phyloP scores from a whole-genome alignment of 2,329 filamentous ascomycete species.

The Gremmenia infestans region DNA sequence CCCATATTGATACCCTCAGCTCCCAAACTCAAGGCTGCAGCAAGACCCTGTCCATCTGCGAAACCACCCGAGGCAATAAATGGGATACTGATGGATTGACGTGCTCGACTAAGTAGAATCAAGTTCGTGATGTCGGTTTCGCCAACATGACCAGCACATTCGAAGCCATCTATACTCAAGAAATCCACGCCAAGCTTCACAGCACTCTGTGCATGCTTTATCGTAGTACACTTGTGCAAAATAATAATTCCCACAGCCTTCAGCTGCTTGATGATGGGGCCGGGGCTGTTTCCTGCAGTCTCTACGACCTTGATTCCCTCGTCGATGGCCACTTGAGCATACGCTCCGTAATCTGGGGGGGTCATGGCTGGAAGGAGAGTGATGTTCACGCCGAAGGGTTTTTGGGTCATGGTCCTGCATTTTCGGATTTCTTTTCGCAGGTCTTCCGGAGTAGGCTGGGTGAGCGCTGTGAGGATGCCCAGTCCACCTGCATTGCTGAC shows the following conservation, averaged over 20 bases:
- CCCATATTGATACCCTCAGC: conserved; percentile 98
- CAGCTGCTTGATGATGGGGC: conserved; percentile 82
- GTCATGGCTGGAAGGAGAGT: conserved; percentile 87
- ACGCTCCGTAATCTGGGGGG: conserved; percentile 83
- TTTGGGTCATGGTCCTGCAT: conserved; percentile 72
- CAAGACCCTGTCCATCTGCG: conserved; percentile 87
- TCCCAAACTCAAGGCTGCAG: conserved; percentile 82
- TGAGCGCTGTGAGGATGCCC: conserved; percentile 80
- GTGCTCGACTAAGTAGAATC: conserved; percentile 77
- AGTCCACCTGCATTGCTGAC: conserved; percentile 79
- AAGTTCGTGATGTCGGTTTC: conserved; percentile 87
- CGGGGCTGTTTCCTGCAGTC: conserved; percentile 85
- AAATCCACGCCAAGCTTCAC: conserved; percentile 96
- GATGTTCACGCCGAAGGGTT: conserved; percentile 89
- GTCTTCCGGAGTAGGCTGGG: conserved; percentile 86
- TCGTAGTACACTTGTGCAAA: conserved; percentile 96
- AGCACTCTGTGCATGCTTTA: conserved; percentile 85
- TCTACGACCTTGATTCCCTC: conserved; percentile 90
- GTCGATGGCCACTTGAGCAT: conserved; percentile 88
- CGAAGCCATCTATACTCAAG: conserved; percentile 93
- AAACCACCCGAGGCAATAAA: conserved; percentile 97
- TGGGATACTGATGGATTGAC: conserved; percentile 77
- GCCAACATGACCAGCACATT: conserved; percentile 87
- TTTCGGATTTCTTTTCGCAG: conserved; percentile 89
- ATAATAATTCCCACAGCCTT: conserved; percentile 76